These are phyloP conservation scores for Cladosporium colombiae DNA, from an alignment of 2,329 filamentous ascomycete species.

Conservation along the genomic window DNA sequence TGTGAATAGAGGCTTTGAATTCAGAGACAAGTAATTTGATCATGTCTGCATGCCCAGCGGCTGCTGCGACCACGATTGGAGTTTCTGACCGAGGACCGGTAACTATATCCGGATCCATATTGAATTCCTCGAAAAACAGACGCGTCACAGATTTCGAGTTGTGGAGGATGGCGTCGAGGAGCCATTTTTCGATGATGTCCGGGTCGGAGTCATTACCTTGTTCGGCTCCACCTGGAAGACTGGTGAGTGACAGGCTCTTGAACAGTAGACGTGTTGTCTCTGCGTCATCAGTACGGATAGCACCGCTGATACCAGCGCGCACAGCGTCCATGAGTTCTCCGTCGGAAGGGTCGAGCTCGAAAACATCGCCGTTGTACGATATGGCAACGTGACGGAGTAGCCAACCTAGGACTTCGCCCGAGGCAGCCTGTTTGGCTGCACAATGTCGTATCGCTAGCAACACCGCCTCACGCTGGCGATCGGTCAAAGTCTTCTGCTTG, in stretches of 20 bases:
- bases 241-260: background rate
- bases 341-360: constrained; percentile 18
- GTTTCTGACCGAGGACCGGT: background rate
- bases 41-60: background rate
- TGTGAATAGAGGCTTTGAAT: constrained; percentile 21
- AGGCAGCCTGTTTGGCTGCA: background rate
- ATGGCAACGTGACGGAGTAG: constrained; percentile 6
- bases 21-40: constrained; percentile 16
- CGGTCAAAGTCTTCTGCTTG: background rate
- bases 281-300: background rate
- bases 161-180: background rate
- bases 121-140: background rate
- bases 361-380: background rate
- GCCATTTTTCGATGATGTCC: background rate
- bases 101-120: background rate
- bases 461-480: background rate
- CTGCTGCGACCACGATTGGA: background rate
- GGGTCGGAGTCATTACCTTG: background rate
- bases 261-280: background rate
- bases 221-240: background rate
- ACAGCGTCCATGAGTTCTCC: constrained; percentile 3
- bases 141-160: background rate
- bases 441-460: background rate
- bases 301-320: background rate
- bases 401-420: background rate